phyloP scores from a whole-genome alignment of 164 flowering plant species.

The Magnolia officinalis region DNA sequence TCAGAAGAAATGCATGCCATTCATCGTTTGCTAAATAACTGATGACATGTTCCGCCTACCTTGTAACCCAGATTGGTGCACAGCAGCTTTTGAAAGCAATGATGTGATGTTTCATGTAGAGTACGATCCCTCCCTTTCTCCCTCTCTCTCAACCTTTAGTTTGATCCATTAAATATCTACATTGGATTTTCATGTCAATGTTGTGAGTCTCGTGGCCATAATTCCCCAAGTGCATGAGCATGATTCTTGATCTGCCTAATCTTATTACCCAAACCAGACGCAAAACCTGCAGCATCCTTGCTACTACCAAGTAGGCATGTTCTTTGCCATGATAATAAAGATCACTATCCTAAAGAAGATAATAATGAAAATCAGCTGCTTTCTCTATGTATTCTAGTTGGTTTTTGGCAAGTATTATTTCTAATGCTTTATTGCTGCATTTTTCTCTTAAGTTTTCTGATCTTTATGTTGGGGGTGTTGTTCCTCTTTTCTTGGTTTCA shows the following conservation, averaged over 20 bases:
- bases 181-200: too few species aligned
- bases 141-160: not conserved
- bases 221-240: too few species aligned
- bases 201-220: too few species aligned
- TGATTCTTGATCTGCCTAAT: too few species aligned
- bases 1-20: not conserved
- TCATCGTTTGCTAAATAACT: not conserved
- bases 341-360: not conserved
- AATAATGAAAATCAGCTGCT: not conserved
- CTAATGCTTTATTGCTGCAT: too few species aligned
- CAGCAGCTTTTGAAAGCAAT: not conserved
- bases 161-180: not conserved
- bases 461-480: too few species aligned
- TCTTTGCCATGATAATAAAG: too few species aligned
- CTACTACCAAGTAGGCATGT: too few species aligned
- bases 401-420: too few species aligned
- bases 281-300: too few species aligned
- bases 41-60: not conserved
- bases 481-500: not conserved
- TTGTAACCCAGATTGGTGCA: not conserved
- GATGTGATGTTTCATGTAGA: not conserved
- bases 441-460: too few species aligned
- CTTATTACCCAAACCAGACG: too few species aligned
- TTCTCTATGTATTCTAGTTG: not conserved
- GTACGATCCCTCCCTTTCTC: not conserved